Conservation (phyloP, 1,284 basidiomycete genomes). For the Stygiomarasmius scandens region DNA sequence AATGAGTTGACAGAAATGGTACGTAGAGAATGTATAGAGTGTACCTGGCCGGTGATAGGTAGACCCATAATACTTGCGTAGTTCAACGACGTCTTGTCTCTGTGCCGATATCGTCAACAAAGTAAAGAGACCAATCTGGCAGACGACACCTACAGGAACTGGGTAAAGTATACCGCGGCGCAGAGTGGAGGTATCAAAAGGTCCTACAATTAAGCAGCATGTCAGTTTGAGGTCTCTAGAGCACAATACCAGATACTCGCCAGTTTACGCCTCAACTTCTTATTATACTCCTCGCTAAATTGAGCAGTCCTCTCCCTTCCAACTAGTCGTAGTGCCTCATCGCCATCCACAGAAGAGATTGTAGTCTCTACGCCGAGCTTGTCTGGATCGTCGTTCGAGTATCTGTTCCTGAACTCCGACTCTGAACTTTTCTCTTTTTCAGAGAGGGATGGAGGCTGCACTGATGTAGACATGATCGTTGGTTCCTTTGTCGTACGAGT, state of each 20-base stretch:
- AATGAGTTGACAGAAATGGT: slow-evolving; percentile 12
- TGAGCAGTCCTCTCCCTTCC: slow-evolving; percentile 50
- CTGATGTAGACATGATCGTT: not conserved
- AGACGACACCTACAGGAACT: slow-evolving; percentile 51
- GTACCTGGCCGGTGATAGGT: slow-evolving; percentile 61
- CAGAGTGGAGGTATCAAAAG: slow-evolving; percentile 60
- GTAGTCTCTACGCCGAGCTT: not conserved
- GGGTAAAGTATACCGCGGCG: slow-evolving; percentile 69
- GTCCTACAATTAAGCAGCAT: slow-evolving; percentile 40
- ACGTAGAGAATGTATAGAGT: slow-evolving; percentile 6
- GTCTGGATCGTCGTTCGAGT: slow-evolving; percentile 5
- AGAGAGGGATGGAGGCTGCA: not conserved
- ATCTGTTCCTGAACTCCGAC: not conserved
- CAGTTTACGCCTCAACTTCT: slow-evolving; percentile 57
- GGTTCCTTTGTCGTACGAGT: not conserved
- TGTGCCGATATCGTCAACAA: slow-evolving; percentile 22
- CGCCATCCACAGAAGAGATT: slow-evolving; percentile 21
- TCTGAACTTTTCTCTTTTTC: not conserved
- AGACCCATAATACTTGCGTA: slow-evolving; percentile 73
- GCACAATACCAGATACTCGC: slow-evolving; percentile 33
- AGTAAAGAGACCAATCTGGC: not conserved
- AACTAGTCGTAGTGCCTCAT: slow-evolving; percentile 63
- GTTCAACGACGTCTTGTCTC: slow-evolving; percentile 70
- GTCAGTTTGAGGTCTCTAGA: not conserved
- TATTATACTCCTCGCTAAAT: slow-evolving; percentile 66